Conservation (phyloP, 78 protist species). For the Planoprotostelium fungivorum region DNA sequence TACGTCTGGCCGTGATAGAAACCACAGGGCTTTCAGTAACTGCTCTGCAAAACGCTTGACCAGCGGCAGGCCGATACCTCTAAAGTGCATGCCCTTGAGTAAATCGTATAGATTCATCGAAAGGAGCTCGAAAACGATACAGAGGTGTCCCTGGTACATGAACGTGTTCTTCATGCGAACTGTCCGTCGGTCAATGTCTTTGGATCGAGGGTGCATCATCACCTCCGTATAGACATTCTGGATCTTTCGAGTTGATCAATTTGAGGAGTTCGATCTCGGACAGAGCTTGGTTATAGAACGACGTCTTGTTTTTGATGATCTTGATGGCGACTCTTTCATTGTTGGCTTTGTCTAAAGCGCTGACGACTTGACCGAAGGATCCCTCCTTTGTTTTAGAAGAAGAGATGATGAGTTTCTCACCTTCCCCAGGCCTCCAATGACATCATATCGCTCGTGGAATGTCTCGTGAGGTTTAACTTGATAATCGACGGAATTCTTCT, state of each 20-base stretch:
- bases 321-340: slow-evolving; percentile 83
- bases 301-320: slow-evolving; percentile 81
- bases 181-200: too few relatives aligned
- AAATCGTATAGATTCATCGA: slow-evolving; percentile 89
- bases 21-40: slow-evolving; percentile 67
- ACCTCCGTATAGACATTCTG: slow-evolving; percentile 41
- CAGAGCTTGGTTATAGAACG: slow-evolving; percentile 79
- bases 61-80: slow-evolving; percentile 84
- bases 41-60: slow-evolving; percentile 85
- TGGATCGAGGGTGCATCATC: too few relatives aligned
- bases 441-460: slow-evolving; percentile 51
- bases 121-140: slow-evolving; percentile 74
- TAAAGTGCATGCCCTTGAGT: slow-evolving; percentile 67
- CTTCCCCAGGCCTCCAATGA: slow-evolving; percentile 64
- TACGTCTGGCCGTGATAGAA: slow-evolving; percentile 54
- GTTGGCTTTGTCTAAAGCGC: slow-evolving; percentile 19
- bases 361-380: slow-evolving; percentile 89
- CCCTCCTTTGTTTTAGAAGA: slow-evolving; percentile 33
- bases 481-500: slow-evolving; percentile 22
- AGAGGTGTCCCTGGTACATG: slow-evolving; percentile 48
- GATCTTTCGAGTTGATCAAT: slow-evolving; percentile 54
- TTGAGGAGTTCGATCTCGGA: slow-evolving; percentile 70
- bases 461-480: slow-evolving; percentile 33
- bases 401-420: background rate
- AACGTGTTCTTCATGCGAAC: slow-evolving; percentile 51